Evolutionary conservation across 305 asterid genomes (phyloP).

Genomic region (Lippia alba): DNA sequence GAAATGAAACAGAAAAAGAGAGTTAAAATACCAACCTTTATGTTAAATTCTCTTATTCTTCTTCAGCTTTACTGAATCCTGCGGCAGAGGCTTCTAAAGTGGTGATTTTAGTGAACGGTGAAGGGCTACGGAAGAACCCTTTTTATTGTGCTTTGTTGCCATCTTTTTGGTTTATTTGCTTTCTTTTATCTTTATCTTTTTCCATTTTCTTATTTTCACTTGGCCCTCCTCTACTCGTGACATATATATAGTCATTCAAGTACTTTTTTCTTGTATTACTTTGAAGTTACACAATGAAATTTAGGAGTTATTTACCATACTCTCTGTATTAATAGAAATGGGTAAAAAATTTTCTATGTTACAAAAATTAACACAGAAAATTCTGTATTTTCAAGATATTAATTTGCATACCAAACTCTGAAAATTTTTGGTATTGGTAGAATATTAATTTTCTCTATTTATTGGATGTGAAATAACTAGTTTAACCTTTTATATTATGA

Average conservation of each 20-base stretch:
- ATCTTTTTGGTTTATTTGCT: conserved; percentile 45
- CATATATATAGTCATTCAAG: conserved; percentile 31
- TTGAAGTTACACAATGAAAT: no score
- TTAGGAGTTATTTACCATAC: no score
- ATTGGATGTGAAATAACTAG: no score
- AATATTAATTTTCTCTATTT: no score
- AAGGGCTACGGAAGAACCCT: conserved; percentile 40
- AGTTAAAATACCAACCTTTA: conserved; percentile 48
- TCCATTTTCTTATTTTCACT: conserved; percentile 20
- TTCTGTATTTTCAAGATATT: no score
- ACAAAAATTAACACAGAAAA: no score
- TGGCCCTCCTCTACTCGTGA: conserved; percentile 38
- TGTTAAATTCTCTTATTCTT: not conserved
- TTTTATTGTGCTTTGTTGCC: conserved; percentile 55
- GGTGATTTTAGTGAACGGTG: conserved; percentile 42
- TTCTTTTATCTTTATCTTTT: conserved; percentile 25
- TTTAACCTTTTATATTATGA: no score
- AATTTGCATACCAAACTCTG: no score
- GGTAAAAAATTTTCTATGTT: no score
- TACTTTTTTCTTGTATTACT: no score
- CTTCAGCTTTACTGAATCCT: not conserved
- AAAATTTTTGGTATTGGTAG: no score
- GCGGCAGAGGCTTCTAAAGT: conserved; percentile 27
- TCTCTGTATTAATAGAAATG: no score
- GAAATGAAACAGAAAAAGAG: conserved; percentile 28